These are phyloP conservation scores for Haplosporangium gracile DNA, from an alignment of 192 early-diverging fungal genomes.

Conservation along the genomic window DNA sequence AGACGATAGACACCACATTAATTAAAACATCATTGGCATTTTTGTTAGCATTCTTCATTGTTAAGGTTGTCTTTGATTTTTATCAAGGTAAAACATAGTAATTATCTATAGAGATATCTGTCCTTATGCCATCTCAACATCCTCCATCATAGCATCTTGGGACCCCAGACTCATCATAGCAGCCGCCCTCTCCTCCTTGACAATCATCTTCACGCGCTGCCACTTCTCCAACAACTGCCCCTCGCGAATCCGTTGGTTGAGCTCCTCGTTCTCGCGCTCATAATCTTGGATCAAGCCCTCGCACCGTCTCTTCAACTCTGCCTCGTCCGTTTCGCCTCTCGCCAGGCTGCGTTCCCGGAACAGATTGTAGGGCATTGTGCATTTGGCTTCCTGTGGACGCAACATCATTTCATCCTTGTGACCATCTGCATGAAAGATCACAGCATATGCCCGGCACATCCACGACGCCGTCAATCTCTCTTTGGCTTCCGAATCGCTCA, in stretches of 20 bases:
- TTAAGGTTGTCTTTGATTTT: not conserved
- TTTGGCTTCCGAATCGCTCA: slow-evolving; percentile 29
- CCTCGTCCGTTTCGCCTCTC: not conserved
- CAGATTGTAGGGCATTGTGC: slow-evolving; percentile 30
- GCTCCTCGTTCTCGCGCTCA: slow-evolving; percentile 40
- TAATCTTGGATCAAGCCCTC: slow-evolving; percentile 35
- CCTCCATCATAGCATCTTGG: slow-evolving; percentile 19
- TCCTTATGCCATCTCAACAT: slow-evolving; percentile 28
- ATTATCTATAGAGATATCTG: not conserved
- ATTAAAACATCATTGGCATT: not conserved
- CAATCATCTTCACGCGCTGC: slow-evolving; percentile 30
- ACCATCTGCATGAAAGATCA: slow-evolving; percentile 34
- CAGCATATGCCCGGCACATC: slow-evolving; percentile 40
- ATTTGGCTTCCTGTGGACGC: slow-evolving; percentile 33
- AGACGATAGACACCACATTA: slow-evolving; percentile 27
- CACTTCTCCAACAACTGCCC: slow-evolving; percentile 39
- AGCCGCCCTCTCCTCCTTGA: slow-evolving; percentile 26
- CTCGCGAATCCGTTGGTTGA: slow-evolving; percentile 27
- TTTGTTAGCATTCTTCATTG: not conserved
- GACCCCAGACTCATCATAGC: not conserved
- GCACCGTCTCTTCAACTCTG: not conserved
- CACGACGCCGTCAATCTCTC: slow-evolving; percentile 30
- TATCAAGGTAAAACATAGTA: not conserved
- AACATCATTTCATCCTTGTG: slow-evolving; percentile 32
- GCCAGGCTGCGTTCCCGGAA: slow-evolving; percentile 33